Base-by-base conservation (phyloP, 768 basidiomycete species). In the Lactarius hengduanensis region DNA sequence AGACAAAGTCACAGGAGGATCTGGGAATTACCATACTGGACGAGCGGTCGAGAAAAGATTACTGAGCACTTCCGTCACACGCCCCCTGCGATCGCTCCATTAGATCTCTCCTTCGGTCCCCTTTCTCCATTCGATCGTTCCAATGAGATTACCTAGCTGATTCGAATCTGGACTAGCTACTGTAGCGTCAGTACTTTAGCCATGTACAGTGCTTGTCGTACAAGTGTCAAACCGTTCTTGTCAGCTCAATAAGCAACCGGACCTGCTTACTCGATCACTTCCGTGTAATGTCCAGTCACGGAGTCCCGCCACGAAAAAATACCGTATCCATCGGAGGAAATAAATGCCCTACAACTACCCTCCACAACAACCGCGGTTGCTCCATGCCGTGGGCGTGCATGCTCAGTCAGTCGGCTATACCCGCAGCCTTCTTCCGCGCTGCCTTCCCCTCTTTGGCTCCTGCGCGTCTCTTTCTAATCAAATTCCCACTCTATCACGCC, bases 51-150 rank as follows among this genome's bases (percentile, higher is more conserved):
- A 59, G 62, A 54, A 58, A 67, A 41, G 65, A 69, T 69, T 69
- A 66, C 60, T 67, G 68, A 69, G 68, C 68, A 69, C 15, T 7
- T 13, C 64, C 38, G 59, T 69, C 68, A 69, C 68, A 66, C 61
- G 59, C 63, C 60, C 64, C 56, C 11, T 45, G 18, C 64, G 64
- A 66, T 67, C 66, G 41, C 43, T 53, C 26, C 40, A 63, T 43
- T 43, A 26, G 61, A 66, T 62, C 61, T 66, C 65, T 26, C 7
- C 54, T 34, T 65, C 55, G 59, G 50, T 50, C 38, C 32, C 40
- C n/a, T 43, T 41, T 13, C 36, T 47, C 43, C 55, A 56, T 34
- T 56, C 20, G 18, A 56, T 16, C 55, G 15, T 20, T 30, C 32
- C 7, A 50, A 50, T 22, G 1, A n/a, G n/a, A n/a, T n/a, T n/a